These are phyloP conservation scores for Amylostereum areolatum DNA, from an alignment of 1,284 basidiomycete genomes.

Conservation along the genomic window DNA sequence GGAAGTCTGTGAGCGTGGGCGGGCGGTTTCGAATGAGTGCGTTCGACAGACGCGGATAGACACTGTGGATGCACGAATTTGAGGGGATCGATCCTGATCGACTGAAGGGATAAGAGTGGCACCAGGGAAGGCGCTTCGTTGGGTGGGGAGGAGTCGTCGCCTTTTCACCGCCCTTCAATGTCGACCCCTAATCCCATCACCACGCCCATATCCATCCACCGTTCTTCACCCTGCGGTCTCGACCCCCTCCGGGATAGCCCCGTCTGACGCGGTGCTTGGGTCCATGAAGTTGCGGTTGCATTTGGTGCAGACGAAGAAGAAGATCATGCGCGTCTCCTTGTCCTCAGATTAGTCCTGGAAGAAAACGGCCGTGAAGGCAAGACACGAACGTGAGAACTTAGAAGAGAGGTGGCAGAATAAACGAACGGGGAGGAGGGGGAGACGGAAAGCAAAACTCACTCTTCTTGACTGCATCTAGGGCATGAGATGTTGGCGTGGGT, in stretches of 20 bases:
- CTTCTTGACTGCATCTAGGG: constrained; percentile 64
- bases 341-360: constrained; percentile 95
- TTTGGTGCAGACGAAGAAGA: constrained; percentile 89
- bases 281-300: constrained; percentile 79
- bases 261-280: constrained; percentile 37
- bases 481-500: constrained; percentile 70
- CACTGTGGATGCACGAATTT: too few species aligned
- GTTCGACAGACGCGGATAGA: too few species aligned
- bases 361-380: constrained; percentile 66
- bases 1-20: too few species aligned
- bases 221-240: neutral
- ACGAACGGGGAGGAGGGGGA: too few species aligned
- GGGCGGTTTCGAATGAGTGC: too few species aligned
- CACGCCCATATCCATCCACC: too few species aligned
- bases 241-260: constrained; percentile 3
- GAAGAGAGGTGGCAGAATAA: constrained; percentile 1
- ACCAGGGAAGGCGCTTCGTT: too few species aligned
- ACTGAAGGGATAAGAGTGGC: too few species aligned
- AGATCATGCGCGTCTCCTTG: constrained; percentile 86
- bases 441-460: constrained; percentile 61
- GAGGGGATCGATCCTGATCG: too few species aligned
- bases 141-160: too few species aligned
- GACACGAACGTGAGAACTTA: constrained; percentile 7
- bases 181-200: too few species aligned
- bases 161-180: too few species aligned